phyloP scores from a whole-genome alignment of 768 basidiomycete genomes.

The Serendipita vermifera region DNA sequence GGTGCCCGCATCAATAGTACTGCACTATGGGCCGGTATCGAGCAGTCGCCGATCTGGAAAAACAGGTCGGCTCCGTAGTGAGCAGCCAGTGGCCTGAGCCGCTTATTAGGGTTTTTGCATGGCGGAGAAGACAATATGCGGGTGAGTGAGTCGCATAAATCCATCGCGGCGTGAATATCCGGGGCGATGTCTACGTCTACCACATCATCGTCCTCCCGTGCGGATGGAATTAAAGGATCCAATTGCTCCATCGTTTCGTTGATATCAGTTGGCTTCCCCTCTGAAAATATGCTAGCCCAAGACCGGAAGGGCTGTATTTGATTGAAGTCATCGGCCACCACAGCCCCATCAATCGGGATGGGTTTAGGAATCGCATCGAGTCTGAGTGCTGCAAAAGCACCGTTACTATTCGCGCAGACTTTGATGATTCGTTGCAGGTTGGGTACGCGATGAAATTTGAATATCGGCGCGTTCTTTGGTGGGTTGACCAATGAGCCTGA shows the following conservation, averaged over 20 bases:
- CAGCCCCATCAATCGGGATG: conserved; percentile 43
- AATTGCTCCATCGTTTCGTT: background rate
- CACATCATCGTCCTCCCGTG: conserved; percentile 25
- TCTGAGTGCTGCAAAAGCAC: conserved; percentile 76
- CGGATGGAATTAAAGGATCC: background rate
- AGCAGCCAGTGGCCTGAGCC: conserved; percentile 1
- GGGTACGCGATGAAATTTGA: conserved; percentile 68
- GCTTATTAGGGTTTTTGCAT: background rate
- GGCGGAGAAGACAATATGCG: background rate
- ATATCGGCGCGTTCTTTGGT: conserved; percentile 13
- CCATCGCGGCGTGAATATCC: background rate
- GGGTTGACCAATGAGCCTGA: background rate
- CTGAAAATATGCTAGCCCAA: background rate
- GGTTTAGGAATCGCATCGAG: conserved; percentile 51
- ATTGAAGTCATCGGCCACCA: conserved; percentile 52
- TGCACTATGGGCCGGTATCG: conserved; percentile 16
- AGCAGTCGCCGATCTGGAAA: conserved; percentile 11
- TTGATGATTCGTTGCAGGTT: conserved; percentile 72
- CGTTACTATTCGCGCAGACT: conserved; percentile 77
- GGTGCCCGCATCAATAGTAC: conserved; percentile 15
- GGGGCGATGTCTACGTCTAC: conserved; percentile 18
- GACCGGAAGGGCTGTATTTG: conserved; percentile 46
- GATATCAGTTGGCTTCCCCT: background rate
- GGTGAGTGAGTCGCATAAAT: conserved; percentile 20
- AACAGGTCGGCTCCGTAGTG: conserved; percentile 17